Evolutionary conservation across 106 monocot genomes (phyloP).

Genomic region (Vanilla planifolia): DNA sequence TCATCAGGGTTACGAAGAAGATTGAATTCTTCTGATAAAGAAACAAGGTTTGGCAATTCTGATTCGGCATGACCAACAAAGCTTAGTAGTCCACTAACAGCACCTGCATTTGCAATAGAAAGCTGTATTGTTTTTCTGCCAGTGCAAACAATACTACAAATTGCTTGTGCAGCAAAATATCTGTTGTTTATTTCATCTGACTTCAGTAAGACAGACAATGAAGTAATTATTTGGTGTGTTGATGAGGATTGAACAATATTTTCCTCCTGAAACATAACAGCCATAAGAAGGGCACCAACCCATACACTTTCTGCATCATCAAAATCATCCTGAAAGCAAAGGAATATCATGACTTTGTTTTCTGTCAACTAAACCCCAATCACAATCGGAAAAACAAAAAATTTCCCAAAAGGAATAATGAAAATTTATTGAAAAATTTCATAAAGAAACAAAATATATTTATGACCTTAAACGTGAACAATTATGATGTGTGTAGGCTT

Average conservation of each 20-base stretch:
- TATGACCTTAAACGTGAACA: neutral
- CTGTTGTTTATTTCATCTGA: conserved; percentile 48
- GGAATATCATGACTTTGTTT: neutral
- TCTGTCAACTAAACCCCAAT: neutral
- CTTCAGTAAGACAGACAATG: conserved; percentile 42
- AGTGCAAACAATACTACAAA: conserved; percentile 45
- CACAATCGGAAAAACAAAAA: neutral
- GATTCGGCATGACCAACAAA: conserved; percentile 59
- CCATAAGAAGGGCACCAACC: conserved; percentile 52
- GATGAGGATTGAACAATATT: conserved; percentile 34
- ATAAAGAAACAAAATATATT: conserved; percentile 1
- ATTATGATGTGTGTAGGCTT: no score
- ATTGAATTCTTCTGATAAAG: conserved; percentile 46
- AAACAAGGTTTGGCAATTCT: conserved; percentile 34
- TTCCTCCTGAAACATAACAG: conserved; percentile 49
- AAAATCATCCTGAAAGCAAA: conserved; percentile 37
- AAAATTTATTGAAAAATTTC: neutral
- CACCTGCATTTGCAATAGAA: conserved; percentile 60
- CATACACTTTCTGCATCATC: conserved; percentile 51
- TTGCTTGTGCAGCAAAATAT: conserved; percentile 62
- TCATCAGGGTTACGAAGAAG: conserved; percentile 36
- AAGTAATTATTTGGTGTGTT: conserved; percentile 29
- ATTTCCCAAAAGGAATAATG: neutral
- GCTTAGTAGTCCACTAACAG: conserved; percentile 38
- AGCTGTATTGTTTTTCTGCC: conserved; percentile 40